These are phyloP conservation scores for Psilocybe subaeruginosa DNA, from an alignment of 768 basidiomycete genomes.

Conservation along the genomic window DNA sequence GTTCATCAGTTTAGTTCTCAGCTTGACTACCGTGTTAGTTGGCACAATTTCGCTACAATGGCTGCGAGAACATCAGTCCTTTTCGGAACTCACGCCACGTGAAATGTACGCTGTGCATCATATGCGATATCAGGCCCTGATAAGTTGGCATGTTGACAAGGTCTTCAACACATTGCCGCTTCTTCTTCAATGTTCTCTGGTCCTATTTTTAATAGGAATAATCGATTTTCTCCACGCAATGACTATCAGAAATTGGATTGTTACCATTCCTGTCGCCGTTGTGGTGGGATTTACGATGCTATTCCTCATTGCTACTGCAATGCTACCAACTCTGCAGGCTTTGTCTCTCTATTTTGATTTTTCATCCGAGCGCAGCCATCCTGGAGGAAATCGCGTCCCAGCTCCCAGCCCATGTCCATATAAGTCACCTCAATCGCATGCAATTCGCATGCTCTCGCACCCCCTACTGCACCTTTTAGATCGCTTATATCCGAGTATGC, in stretches of 20 bases:
- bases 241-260: neutral
- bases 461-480: neutral
- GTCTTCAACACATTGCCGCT: constrained; percentile 19
- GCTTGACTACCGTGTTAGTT: constrained; percentile 20
- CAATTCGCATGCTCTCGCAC: constrained; percentile 1
- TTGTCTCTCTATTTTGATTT: constrained; percentile 1
- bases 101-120: constrained; percentile 11
- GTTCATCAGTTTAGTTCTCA: constrained; percentile 23
- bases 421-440: constrained; percentile 20
- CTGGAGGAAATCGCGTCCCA: neutral
- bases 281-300: constrained; percentile 11
- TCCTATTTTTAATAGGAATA: constrained; percentile 20
- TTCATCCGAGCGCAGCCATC: neutral
- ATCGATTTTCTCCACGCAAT: constrained; percentile 19
- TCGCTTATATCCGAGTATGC: neutral
- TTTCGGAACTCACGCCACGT: constrained; percentile 10
- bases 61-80: constrained; percentile 19
- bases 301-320: constrained; percentile 17
- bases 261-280: constrained; percentile 13
- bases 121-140: constrained; percentile 15
- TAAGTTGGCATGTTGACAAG: constrained; percentile 18
- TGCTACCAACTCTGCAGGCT: constrained; percentile 12
- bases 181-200: constrained; percentile 18
- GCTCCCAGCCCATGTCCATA: constrained; percentile 15
- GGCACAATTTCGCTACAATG: constrained; percentile 23